Evolutionary conservation across 1,284 basidiomycete genomes (phyloP), one percentile per base, ranked within the genome.

Genomic region (Malassezia brasiliensis): DNA sequence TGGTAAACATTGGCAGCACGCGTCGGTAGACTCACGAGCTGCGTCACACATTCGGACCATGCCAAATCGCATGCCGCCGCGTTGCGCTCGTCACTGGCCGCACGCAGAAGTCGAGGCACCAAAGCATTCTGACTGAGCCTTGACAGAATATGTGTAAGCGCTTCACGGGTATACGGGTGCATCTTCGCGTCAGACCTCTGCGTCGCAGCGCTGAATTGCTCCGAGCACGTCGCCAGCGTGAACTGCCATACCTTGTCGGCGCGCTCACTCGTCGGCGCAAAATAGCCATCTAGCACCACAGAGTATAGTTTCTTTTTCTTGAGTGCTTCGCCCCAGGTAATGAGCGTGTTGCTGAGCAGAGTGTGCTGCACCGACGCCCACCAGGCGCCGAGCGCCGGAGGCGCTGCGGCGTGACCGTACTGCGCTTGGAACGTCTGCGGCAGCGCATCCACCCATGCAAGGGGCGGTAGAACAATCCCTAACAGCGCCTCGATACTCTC

Each of bases 341-440:
- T 45, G 20, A 47, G 28, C 35, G 35, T 42, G 11, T 34, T 28
- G 14, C 22, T 48, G 30, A 57, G 38, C 8, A 57, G 40, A n/a
- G 39, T 25, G 32, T 48, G 50, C 50, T 57, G 55, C 25, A 46
- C 41, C n/a, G 50, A 12, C 31, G 45, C 39, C 55, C 55, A 57
- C 55, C 49, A 56, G 14, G 42, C n/a, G 8, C 46, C 31, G 14
- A 50, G n/a, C 38, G 38, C 4, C 2, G 35, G 5, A 17, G 51
- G 51, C 8, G 40, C 40, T 31, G 44, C 36, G 0, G 31, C 7
- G 19, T 15, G 20, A 5, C 22, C 15, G n/a, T 32, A 25, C 37
- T 22, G 6, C 12, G 10, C 37, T 14, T 31, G 22, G 14, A 42
- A 34, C 11, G 17, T 12, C 1, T 20, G 14, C 30, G 50, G 50